Evolutionary conservation across 1,139 yeast genomes (phyloP).

Genomic region (Barnettozyma hawaiiensis): DNA sequence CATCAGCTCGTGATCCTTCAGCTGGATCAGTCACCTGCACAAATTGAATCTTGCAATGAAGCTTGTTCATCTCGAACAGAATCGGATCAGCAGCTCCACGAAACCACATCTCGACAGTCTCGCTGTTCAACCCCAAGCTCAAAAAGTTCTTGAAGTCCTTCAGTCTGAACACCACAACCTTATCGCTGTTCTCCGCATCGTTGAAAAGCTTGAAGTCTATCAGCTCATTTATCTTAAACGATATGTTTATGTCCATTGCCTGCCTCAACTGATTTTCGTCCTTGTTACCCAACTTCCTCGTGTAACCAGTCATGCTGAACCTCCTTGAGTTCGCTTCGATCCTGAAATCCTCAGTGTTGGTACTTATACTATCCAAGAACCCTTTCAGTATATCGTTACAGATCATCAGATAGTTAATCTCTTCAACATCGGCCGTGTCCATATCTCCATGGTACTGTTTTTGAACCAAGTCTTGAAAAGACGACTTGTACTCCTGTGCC

Average conservation of each 20-base stretch:
- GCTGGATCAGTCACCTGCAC: conserved; percentile 42
- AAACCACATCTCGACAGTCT: conserved; percentile 43
- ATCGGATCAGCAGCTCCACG: conserved; percentile 50
- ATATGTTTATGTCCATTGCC: conserved; percentile 52
- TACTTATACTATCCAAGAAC: conserved; percentile 46
- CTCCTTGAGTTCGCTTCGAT: conserved; percentile 41
- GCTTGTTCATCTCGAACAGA: conserved; percentile 37
- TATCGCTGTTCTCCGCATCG: conserved; percentile 18
- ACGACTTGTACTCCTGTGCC: conserved; percentile 36
- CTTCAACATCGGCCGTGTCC: conserved; percentile 25
- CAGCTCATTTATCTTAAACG: conserved; percentile 44
- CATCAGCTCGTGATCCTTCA: not conserved
- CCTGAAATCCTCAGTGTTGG: conserved; percentile 47
- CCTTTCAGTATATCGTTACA: conserved; percentile 41
- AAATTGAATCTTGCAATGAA: conserved; percentile 34
- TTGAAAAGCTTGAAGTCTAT: conserved; percentile 26
- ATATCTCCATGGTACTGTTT: conserved; percentile 18
- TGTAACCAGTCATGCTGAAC: conserved; percentile 46
- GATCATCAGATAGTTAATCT: conserved; percentile 38
- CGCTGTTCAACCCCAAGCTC: conserved; percentile 30
- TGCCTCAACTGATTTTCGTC: conserved; percentile 49
- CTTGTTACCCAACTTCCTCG: conserved; percentile 42
- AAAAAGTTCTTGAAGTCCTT: conserved; percentile 51
- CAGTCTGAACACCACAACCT: conserved; percentile 36
- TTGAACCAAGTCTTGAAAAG: conserved; percentile 28